Evolutionary conservation across 2,329 filamentous ascomycete species (phyloP), one percentile per base, ranked within the genome.

Genomic region (Alternaria postmessia): DNA sequence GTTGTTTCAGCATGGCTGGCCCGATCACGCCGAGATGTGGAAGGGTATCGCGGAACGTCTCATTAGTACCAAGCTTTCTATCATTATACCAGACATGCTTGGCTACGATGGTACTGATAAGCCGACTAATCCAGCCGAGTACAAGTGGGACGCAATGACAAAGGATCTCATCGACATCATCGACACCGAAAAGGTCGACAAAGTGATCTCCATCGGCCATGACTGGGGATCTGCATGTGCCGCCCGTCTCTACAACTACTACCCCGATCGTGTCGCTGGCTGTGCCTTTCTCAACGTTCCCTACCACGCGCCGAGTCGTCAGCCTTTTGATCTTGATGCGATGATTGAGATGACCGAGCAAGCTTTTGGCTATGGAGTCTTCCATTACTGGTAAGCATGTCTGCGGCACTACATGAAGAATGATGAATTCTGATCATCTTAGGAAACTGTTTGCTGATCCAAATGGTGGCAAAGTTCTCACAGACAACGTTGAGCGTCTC

Each of bases 61-160:
- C 1, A 7, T 38, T 1, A 2, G 1, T 14, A n/a, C 34, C 34
- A 1, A 3, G 3, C 1, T 1, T 4, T 3, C 14, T 7, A 38
- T 38, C 6, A 9, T 38, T 1, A 38, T 38, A 7, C 34, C 16
- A 4, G 34, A 38, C 1, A 16, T n/a, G 4, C 34, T 38, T 9
- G 16, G 34, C 3, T 38, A 38, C 1, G 16, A 16, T 16, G 34
- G 14, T 9, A 38, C 34, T 3, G 16, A 14, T 7, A 18, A 38
- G 34, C 34, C 34, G 16, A n/a, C 34, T 1, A 7, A 9, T 38
- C 34, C 34, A n/a, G 16, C 34, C 6, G 34, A 14, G 6, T 38
- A 38, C 16, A 16, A 3, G 12, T 38, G 2, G 14, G 14, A 38
- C 1, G 7, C 6, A 14, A 38, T 38, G 16, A 16, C 16, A 0